phyloP scores from a whole-genome alignment of 1,139 yeast genomes.

The Zygosaccharomyces sapae region DNA sequence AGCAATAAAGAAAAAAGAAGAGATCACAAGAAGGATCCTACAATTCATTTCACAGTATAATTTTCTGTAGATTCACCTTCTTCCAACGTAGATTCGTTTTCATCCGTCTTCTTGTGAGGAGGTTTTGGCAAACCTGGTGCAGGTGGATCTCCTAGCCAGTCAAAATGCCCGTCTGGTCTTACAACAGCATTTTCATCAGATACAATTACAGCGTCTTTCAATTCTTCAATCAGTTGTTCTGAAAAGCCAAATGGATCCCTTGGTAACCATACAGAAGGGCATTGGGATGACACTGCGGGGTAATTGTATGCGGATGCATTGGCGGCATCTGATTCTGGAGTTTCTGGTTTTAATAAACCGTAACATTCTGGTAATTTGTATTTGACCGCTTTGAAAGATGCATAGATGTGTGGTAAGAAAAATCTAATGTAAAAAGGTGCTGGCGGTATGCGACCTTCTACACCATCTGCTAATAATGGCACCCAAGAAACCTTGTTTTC shows the following conservation, averaged over 20 bases:
- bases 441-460: constrained; percentile 31
- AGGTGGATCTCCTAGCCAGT: constrained; percentile 61
- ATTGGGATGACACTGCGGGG: constrained; percentile 63
- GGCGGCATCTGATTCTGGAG: constrained; percentile 35
- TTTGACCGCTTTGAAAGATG: constrained; percentile 53
- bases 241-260: constrained; percentile 81
- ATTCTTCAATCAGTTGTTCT: constrained; percentile 49
- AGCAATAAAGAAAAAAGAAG: not conserved
- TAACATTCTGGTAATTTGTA: constrained; percentile 54
- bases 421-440: constrained; percentile 47
- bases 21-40: not conserved
- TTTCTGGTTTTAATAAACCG: constrained; percentile 40
- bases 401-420: constrained; percentile 62
- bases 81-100: constrained; percentile 4
- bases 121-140: constrained; percentile 30
- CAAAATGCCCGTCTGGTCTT: constrained; percentile 53
- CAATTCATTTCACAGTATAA: not conserved
- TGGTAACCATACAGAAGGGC: constrained; percentile 85
- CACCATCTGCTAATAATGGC: constrained; percentile 52
- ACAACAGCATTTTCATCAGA: constrained; percentile 66
- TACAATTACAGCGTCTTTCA: constrained; percentile 48
- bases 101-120: constrained; percentile 8
- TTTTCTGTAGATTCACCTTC: constrained; percentile 18
- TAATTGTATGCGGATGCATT: constrained; percentile 59
- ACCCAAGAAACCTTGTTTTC: constrained; percentile 26